Evolutionary conservation across 148 eudicot species (phyloP), one percentile per base, ranked within the genome.

Genomic region (Nyssa sinensis): DNA sequence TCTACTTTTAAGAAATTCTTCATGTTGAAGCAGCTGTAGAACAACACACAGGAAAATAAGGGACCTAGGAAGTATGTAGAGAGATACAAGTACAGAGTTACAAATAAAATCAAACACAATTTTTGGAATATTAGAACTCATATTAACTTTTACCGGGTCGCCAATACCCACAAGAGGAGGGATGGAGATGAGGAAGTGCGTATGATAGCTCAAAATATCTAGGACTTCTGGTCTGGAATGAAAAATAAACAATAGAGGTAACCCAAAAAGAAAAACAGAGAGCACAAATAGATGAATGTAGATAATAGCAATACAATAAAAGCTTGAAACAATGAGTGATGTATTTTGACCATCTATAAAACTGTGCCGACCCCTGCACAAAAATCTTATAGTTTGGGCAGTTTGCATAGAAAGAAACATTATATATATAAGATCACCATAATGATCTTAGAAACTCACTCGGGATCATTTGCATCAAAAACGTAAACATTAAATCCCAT

Each of bases 181-280:
- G 65, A 92, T 53, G 53, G 95, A 87, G 77, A 94, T 84, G 29
- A 92, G 77, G 63, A 94, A 83, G 79, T 94, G 98, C 14, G 92
- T 83, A 69, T 83, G 87, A 63, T 70, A 53, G 70, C 76, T 94
- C 83, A 90, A 25, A 57, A 41, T 64, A 75, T 89, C 84, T 1
- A 88, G 73, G 63, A 92, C 77, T 73, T 88, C 89, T 74, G 60
- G 80, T 81, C 98, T 94, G 92, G 67, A 64, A 80, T 16, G 17
- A 74, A 37, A 77, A 75, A 35, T 25, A 66, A 34, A 59, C 24
- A 34, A 75, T 17, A 63, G 29, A 62, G 31, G 67, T 57, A 23
- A 7, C 53, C 49, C 27, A 13, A 25, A n/a, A 41, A 79, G 16
- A 12, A 77, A 2, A 51, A 37, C 5, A 39, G 63, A 19, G 25